phyloP scores from a whole-genome alignment of 208 protist species.

The Trypanosoma melophagium region DNA sequence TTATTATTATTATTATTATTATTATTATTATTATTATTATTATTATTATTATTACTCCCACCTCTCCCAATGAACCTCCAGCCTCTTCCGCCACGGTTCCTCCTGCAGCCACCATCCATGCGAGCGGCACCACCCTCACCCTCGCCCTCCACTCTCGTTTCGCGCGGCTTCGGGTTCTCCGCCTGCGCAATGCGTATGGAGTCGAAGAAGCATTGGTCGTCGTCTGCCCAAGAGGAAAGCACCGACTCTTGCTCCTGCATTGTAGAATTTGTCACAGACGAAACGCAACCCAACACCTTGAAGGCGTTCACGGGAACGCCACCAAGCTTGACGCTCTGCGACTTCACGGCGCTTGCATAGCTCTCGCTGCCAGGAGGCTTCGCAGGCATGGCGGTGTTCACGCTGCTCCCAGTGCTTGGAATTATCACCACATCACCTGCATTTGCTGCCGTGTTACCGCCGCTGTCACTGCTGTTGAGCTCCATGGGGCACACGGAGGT shows the following conservation, averaged over 20 bases:
- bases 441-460: background rate
- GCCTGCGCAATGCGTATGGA: conserved; percentile 22
- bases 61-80: conserved; percentile 16
- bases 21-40: conserved; percentile 19
- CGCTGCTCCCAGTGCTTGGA: background rate
- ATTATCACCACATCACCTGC: background rate
- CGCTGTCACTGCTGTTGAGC: background rate
- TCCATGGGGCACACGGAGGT: background rate
- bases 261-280: conserved; percentile 37
- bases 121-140: background rate
- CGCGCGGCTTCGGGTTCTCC: background rate
- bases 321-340: conserved; percentile 28
- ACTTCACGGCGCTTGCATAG: conserved; percentile 38
- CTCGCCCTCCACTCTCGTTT: background rate
- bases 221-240: conserved; percentile 48
- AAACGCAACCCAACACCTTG: conserved; percentile 14
- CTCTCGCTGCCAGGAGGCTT: conserved; percentile 2
- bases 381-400: background rate
- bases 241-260: conserved; percentile 37
- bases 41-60: conserved; percentile 17
- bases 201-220: conserved; percentile 51
- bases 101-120: background rate
- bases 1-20: conserved; percentile 20
- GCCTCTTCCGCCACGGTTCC: background rate
- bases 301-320: conserved; percentile 28